Conservation (phyloP, 345 rosid species). For the Luvunga scandens region DNA sequence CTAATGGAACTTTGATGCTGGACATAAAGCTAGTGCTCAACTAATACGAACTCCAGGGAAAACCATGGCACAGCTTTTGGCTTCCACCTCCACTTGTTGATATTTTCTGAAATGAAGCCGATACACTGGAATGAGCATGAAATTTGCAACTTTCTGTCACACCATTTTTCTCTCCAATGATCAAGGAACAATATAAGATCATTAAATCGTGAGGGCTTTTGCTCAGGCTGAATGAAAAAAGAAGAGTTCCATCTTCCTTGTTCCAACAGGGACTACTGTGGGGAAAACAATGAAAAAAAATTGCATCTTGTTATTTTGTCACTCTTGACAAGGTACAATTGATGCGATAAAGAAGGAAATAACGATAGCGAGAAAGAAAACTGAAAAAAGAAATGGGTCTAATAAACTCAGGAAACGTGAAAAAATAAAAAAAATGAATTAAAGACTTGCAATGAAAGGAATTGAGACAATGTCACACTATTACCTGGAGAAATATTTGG, state of each 20-base stretch:
- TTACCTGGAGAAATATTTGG: background rate
- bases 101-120: background rate
- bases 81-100: background rate
- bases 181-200: background rate
- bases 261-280: background rate
- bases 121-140: background rate
- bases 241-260: background rate
- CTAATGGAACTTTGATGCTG: background rate
- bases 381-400: background rate
- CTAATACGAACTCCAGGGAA: background rate
- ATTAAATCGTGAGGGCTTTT: background rate
- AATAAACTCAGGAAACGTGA: background rate
- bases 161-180: background rate
- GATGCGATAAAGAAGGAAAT: background rate
- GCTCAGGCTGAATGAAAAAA: background rate
- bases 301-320: background rate
- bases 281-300: background rate
- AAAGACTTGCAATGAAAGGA: background rate
- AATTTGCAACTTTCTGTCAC: background rate
- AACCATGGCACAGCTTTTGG: background rate
- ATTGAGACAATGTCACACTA: background rate
- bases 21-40: background rate
- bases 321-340: background rate
- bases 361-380: background rate
- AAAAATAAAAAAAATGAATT: background rate